Evolutionary conservation across 2,329 filamentous ascomycete genomes (phyloP).

Genomic region (Fusarium xylarioides): DNA sequence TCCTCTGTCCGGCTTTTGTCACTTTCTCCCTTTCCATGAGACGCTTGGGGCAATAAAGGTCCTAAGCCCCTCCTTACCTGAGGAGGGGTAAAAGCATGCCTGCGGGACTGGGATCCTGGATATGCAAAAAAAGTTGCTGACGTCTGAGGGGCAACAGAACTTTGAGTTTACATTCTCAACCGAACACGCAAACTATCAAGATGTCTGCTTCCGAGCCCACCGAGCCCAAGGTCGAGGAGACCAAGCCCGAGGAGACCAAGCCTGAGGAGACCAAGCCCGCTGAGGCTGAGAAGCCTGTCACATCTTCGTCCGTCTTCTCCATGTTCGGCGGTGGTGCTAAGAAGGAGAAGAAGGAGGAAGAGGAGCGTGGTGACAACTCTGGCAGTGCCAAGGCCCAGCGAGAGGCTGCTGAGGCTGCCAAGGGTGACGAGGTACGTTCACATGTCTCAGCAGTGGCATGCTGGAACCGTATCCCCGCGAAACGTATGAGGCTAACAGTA

Average conservation of each 20-base stretch:
- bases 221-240: conserved; percentile 65
- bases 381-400: conserved; percentile 86
- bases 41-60: conserved; percentile 18
- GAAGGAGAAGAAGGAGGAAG: conserved; percentile 91
- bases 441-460: conserved; percentile 21
- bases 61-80: conserved; percentile 28
- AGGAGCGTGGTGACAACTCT: conserved; percentile 85
- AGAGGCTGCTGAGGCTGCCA: conserved; percentile 66
- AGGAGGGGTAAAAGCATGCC: conserved; percentile 37
- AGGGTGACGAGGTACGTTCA: conserved; percentile 64
- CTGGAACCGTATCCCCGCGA: neutral
- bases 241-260: conserved; percentile 45
- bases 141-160: conserved; percentile 24
- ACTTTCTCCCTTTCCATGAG: neutral
- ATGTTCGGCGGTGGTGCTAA: conserved; percentile 99
- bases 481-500: conserved; percentile 5
- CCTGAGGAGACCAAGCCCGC: conserved; percentile 31
- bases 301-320: conserved; percentile 81
- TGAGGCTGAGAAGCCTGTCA: conserved; percentile 54
- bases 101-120: conserved; percentile 22
- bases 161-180: conserved; percentile 16
- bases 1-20: neutral
- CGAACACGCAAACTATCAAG: conserved; percentile 39
- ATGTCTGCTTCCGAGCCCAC: conserved; percentile 62
- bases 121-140: conserved; percentile 30